Evolutionary conservation across 2,329 filamentous ascomycete genomes (phyloP), one percentile per base, ranked within the genome.

Genomic region (Aspergillus persii): DNA sequence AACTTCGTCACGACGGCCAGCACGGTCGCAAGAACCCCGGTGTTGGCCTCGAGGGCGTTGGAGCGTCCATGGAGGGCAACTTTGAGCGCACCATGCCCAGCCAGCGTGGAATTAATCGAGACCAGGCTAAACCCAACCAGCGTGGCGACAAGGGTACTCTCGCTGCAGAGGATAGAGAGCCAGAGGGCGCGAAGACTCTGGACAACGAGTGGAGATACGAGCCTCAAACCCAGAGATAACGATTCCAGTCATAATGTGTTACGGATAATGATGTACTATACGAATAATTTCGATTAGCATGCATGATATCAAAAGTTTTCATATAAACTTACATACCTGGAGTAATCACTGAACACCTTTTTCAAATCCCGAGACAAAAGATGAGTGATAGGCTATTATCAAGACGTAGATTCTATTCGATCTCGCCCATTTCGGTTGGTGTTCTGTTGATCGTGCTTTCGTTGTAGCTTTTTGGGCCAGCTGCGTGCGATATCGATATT

Each of bases 401-500:
- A 61, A 23, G 57, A 59, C 23, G 53, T 44, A 33, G 56, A 52
- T 15, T 39, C 50, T 3, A 55, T 47, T 8, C 54, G 58, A 50
- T 61, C 52, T 50, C 52, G 49, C 18, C 56, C 57, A 36, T 41
- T 44, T 46, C 41, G 49, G 12, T 23, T 55, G 4, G 15, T 39
- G 2, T 23, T 50, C n/a, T 44, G 30, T 6, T 54, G 29, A 3
- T 31, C 26, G 8, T 39, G 48, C 26, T 66, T 0, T 51, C 61
- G 59, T 29, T 50, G 54, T 15, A 62, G 66, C 72, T 97, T 97
- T 69, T 90, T 88, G 2, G 95, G 95, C 95, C 95, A 99, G 67
- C 94, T 90, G 51, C 89, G 88, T 51, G 91, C 93, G 60, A 95
- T 86, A 69, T 99, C 95, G 63, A 99, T 98, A 47, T 87, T 85